Evolutionary conservation across 768 basidiomycete genomes (phyloP).

Genomic region (Phlebiopsis gigantea): DNA sequence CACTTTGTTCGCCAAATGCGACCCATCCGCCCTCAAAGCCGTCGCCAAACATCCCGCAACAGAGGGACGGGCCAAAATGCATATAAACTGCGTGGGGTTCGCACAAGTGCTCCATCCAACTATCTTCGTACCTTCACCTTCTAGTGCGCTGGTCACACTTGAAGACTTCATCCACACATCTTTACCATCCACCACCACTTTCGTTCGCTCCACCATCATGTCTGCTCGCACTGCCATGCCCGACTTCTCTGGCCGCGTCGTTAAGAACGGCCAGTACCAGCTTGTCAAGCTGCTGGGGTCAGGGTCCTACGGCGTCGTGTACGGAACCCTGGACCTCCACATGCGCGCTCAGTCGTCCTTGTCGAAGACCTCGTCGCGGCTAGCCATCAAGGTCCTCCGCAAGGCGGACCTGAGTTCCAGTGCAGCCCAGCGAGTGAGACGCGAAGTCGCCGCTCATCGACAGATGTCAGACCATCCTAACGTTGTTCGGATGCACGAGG

Average conservation of each 20-base stretch:
- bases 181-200: background rate
- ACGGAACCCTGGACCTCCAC: slow-evolving; percentile 16
- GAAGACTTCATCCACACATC: background rate
- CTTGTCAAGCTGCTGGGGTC: slow-evolving; percentile 17
- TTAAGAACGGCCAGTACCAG: slow-evolving; percentile 17
- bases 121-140: slow-evolving; percentile 2
- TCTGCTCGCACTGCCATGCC: slow-evolving; percentile 13
- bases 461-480: slow-evolving; percentile 49
- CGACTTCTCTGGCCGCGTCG: slow-evolving; percentile 15
- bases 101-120: background rate
- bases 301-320: slow-evolving; percentile 22
- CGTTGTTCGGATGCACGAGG: slow-evolving; percentile 63
- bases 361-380: background rate
- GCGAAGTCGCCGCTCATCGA: slow-evolving; percentile 60
- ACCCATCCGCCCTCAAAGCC: background rate
- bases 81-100: background rate
- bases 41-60: background rate
- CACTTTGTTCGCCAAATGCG: background rate
- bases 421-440: slow-evolving; percentile 15
- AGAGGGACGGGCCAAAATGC: background rate
- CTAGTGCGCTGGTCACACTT: slow-evolving; percentile 15
- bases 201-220: background rate
- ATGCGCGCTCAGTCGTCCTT: background rate
- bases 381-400: slow-evolving; percentile 18
- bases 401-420: slow-evolving; percentile 10